phyloP scores from a whole-genome alignment of 2,329 filamentous ascomycete species.

The Didymella exigua region DNA sequence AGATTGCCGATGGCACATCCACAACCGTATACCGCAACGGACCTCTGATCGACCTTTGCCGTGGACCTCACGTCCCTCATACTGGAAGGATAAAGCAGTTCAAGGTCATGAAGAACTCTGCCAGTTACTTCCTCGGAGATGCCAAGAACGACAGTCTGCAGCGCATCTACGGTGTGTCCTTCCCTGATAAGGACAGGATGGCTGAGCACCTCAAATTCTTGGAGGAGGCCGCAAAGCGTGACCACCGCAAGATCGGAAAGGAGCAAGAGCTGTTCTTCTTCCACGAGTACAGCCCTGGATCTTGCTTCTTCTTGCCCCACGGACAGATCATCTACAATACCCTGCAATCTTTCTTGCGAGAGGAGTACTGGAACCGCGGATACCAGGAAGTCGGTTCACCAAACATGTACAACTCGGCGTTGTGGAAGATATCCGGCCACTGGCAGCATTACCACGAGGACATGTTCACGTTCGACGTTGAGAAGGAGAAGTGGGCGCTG shows the following conservation, averaged over 20 bases:
- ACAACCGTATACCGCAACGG: constrained; percentile 96
- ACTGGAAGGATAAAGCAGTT: constrained; percentile 95
- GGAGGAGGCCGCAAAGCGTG: constrained; percentile 96
- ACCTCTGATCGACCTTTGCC: constrained; percentile 91
- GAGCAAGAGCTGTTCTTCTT: constrained; percentile 99
- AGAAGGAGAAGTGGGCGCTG: constrained; percentile 83
- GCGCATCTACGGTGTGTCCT: constrained; percentile 94
- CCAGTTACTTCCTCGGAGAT: constrained; percentile 93
- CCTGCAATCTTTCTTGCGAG: constrained; percentile 77
- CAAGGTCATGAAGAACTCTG: constrained; percentile 85
- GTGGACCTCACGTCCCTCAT: constrained; percentile 91
- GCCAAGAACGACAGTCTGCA: constrained; percentile 93
- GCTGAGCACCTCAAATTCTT: constrained; percentile 93
- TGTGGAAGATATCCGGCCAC: constrained; percentile 96
- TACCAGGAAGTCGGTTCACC: constrained; percentile 96
- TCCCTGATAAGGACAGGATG: constrained; percentile 95
- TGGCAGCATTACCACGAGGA: constrained; percentile 93
- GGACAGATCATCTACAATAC: constrained; percentile 94
- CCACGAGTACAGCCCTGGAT: constrained; percentile 89
- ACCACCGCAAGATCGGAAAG: constrained; percentile 90
- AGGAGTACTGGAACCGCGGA: constrained; percentile 89
- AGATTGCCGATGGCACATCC: constrained; percentile 84
- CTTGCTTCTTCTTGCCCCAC: constrained; percentile 89
- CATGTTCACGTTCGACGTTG: constrained; percentile 86
- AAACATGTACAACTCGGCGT: constrained; percentile 91